phyloP scores from a whole-genome alignment of 176 grass and related monocot genomes.

The Musa itinerans region DNA sequence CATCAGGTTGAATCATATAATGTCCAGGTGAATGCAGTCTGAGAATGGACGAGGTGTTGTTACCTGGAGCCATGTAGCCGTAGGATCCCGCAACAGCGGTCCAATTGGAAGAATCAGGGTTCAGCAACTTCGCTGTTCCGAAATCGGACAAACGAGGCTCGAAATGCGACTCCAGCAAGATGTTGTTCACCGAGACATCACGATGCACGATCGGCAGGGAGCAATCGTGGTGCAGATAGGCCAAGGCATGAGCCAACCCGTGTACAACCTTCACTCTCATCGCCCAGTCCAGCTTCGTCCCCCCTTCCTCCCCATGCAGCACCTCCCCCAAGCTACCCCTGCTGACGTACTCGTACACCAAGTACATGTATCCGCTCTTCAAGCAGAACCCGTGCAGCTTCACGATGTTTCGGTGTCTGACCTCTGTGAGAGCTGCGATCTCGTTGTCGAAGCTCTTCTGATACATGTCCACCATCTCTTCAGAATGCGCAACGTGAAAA shows the following conservation, averaged over 20 bases:
- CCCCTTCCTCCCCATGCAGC: conserved; percentile 36
- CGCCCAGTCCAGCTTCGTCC: conserved; percentile 34
- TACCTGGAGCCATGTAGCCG: conserved; percentile 20
- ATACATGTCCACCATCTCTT: conserved; percentile 22
- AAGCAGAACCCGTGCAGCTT: conserved; percentile 68
- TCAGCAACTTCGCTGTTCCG: conserved; percentile 9
- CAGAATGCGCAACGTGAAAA: conserved; percentile 28
- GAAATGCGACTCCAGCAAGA: conserved; percentile 13
- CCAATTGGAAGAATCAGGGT: conserved; percentile 12
- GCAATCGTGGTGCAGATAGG: conserved; percentile 11
- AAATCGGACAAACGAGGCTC: conserved; percentile 14
- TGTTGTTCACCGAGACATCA: conserved; percentile 13
- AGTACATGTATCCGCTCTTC: conserved; percentile 41
- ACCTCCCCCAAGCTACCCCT: conserved; percentile 52
- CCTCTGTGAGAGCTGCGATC: conserved; percentile 43
- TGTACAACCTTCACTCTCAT: conserved; percentile 24
- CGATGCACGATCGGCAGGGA: neutral
- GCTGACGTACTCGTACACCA: conserved; percentile 58
- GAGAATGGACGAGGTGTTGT: neutral
- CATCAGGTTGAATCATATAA: neutral
- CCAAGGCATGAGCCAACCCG: conserved; percentile 6
- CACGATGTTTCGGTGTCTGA: conserved; percentile 67
- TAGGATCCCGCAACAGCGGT: conserved; percentile 10
- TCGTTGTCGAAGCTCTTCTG: conserved; percentile 68
- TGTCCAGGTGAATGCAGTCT: too few relatives aligned